Conservation (phyloP, 78 protist genomes). For the Diacronema lutheri region DNA sequence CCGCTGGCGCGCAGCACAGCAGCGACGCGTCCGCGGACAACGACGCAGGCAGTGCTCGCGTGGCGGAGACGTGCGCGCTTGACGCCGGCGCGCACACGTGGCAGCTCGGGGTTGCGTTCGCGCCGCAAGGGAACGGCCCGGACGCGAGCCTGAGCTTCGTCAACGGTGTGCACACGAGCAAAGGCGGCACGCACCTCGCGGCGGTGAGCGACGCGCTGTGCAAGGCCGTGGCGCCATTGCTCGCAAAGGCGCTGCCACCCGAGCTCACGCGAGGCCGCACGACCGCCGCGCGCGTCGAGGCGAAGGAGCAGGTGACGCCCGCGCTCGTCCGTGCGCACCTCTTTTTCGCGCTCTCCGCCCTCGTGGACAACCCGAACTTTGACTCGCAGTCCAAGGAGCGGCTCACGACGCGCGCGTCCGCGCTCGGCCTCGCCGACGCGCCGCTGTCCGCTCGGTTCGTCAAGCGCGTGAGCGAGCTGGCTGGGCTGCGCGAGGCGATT, state of each 20-base stretch:
- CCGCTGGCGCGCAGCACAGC: too few species aligned
- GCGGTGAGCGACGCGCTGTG: too few species aligned
- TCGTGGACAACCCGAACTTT: conserved; percentile 94
- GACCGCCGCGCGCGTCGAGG: background rate
- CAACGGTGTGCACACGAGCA: conserved; percentile 88
- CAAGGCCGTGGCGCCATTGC: conserved; percentile 29
- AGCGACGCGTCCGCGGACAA: too few species aligned
- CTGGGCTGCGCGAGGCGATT: background rate
- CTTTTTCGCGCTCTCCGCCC: conserved; percentile 78
- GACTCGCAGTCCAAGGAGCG: conserved; percentile 57
- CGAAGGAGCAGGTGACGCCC: conserved; percentile 46
- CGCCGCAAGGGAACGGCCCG: too few species aligned
- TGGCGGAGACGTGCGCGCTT: background rate
- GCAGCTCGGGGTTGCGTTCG: background rate
- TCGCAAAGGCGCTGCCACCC: too few species aligned
- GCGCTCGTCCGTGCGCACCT: background rate
- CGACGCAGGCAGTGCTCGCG: too few species aligned
- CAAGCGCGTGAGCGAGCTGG: background rate
- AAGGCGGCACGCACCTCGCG: conserved; percentile 93
- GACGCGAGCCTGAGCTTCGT: conserved; percentile 78
- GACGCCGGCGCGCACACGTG: background rate
- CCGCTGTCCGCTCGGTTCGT: background rate
- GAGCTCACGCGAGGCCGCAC: too few species aligned
- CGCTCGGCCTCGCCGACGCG: background rate
- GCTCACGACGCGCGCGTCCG: background rate